Conservation (phyloP, 441 rosid genomes). For the Rhodomyrtus psidioides region DNA sequence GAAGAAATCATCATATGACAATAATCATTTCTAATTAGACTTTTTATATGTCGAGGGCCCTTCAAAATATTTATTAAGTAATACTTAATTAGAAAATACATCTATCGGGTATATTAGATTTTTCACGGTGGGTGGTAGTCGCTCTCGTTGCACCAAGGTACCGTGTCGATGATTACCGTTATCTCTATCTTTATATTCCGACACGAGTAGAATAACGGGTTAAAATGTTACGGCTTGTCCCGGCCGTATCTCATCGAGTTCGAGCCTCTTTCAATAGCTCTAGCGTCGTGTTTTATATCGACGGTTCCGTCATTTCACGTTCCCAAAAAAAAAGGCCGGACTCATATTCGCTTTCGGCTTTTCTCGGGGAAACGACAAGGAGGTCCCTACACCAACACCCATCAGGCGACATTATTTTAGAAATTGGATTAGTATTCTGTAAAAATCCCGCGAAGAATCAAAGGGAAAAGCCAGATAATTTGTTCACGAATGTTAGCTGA, state of each 20-base stretch:
- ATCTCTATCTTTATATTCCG: neutral
- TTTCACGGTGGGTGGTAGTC: too few species aligned
- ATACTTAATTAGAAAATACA: too few species aligned
- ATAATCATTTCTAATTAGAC: neutral
- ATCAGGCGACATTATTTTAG: fast-evolving
- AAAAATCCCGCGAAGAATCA: neutral
- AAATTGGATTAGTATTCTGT: neutral
- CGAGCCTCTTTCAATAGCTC: neutral
- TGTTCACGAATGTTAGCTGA: neutral
- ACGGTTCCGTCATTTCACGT: fast-evolving
- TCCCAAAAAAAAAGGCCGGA: neutral
- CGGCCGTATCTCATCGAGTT: fast-evolving
- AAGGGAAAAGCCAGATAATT: neutral
- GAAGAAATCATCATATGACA: neutral
- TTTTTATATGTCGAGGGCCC: too few species aligned
- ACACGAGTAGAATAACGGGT: fast-evolving
- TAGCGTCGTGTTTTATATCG: fast-evolving
- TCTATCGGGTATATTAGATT: too few species aligned
- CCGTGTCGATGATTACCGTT: fast-evolving
- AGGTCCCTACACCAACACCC: neutral
- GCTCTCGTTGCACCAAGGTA: neutral
- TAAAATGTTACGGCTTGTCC: fast-evolving
- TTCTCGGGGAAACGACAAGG: neutral
- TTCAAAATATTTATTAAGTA: too few species aligned
- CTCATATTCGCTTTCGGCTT: neutral